Conservation (phyloP, 805 yeast genomes). For the Starmerella floricola region DNA sequence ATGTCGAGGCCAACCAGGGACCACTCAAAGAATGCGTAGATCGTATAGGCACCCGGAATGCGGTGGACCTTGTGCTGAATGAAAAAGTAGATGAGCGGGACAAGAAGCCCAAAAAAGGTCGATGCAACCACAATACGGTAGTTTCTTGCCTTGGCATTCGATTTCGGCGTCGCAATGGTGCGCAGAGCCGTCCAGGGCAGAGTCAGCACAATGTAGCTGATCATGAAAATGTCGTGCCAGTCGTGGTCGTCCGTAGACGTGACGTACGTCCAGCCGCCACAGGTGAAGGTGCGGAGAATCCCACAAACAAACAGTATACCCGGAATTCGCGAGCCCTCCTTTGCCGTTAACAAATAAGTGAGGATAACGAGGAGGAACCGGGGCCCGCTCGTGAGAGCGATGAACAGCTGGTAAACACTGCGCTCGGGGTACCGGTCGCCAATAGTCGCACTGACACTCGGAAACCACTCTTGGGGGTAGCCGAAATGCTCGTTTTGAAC, state of each 20-base stretch:
- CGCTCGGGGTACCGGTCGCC: conserved; percentile 97
- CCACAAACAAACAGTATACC: conserved; percentile 40
- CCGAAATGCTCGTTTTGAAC: conserved; percentile 77
- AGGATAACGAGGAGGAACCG: conserved; percentile 57
- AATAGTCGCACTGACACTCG: conserved; percentile 91
- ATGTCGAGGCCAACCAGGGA: conserved; percentile 69
- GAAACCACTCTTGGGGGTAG: conserved; percentile 98
- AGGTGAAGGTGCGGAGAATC: conserved; percentile 77
- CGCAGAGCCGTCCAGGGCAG: conserved; percentile 78
- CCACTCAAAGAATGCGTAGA: conserved; percentile 95
- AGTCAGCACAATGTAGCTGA: conserved; percentile 72
- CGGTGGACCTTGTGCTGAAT: conserved; percentile 85
- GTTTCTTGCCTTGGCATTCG: conserved; percentile 35
- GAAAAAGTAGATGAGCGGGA: conserved; percentile 79
- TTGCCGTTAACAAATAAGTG: conserved; percentile 32
- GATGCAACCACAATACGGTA: conserved; percentile 43
- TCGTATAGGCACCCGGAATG: conserved; percentile 87
- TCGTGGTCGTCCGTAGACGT: conserved; percentile 97
- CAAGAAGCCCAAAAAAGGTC: conserved; percentile 54
- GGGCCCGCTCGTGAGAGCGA: conserved; percentile 90
- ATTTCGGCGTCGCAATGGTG: conserved; percentile 38
- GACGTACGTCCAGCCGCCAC: conserved; percentile 98
- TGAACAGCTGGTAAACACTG: conserved; percentile 77
- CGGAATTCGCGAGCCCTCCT: conserved; percentile 31
- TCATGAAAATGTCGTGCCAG: conserved; percentile 92